Conservation (phyloP, 2,329 filamentous ascomycete genomes). For the Ascochyta rabiei region DNA sequence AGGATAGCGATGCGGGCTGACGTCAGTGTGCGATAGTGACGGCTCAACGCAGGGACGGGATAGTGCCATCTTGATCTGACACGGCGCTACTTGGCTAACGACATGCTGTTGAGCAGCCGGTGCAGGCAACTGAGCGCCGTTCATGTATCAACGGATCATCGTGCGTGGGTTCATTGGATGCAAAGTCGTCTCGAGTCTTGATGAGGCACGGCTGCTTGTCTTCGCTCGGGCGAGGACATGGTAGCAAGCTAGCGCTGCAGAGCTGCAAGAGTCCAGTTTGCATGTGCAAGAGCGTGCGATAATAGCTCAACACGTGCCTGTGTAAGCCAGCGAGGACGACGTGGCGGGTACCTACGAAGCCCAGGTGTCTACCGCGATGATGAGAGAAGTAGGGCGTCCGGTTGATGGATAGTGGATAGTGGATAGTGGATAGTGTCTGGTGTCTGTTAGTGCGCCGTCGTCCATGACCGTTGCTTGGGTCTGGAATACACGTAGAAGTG, state of each 20-base stretch:
- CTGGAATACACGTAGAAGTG: slow-evolving; percentile 10
- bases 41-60: slow-evolving; percentile 18
- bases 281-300: slow-evolving; percentile 13
- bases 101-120: slow-evolving; percentile 21
- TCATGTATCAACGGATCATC: slow-evolving; percentile 8
- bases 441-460: not conserved
- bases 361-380: not conserved
- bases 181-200: not conserved
- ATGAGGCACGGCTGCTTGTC: not conserved
- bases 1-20: slow-evolving; percentile 19
- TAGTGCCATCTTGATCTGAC: slow-evolving; percentile 16
- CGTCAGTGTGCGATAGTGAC: slow-evolving; percentile 17
- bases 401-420: not conserved
- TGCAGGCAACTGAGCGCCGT: slow-evolving; percentile 5
- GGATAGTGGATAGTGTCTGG: not conserved
- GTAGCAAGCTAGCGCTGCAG: not conserved
- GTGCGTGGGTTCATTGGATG: slow-evolving; percentile 9
- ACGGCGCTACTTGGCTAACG: slow-evolving; percentile 12
- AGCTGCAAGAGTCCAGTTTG: not conserved
- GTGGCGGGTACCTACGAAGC: not conserved
- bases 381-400: not conserved
- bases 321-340: not conserved
- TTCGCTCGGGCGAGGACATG: slow-evolving; percentile 1
- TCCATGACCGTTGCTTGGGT: slow-evolving; percentile 2
- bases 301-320: slow-evolving; percentile 6